These are phyloP conservation scores for Blumeriella jaapii DNA, from an alignment of 2,329 filamentous ascomycete species.

Conservation along the genomic window DNA sequence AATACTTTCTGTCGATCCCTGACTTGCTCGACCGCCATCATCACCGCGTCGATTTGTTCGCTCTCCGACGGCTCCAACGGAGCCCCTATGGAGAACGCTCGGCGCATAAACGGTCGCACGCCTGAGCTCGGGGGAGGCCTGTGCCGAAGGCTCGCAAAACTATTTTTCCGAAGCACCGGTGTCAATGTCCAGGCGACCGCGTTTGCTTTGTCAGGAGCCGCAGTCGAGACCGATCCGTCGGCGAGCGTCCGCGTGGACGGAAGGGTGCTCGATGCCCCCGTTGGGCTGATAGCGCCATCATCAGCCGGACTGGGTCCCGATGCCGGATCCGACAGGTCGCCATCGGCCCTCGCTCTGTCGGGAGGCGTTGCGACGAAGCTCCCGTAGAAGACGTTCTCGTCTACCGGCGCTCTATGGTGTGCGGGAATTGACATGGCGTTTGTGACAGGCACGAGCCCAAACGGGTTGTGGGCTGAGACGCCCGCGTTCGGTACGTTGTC, in stretches of 20 bases:
- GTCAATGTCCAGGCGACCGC: conserved; percentile 31
- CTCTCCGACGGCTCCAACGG: conserved; percentile 31
- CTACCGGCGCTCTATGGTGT: conserved; percentile 3
- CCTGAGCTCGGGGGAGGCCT: conserved; percentile 13
- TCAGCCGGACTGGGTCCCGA: conserved; percentile 6
- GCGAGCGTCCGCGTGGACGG: too few relatives aligned
- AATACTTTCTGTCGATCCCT: conserved; percentile 74
- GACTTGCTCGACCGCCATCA: conserved; percentile 50
- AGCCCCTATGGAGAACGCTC: conserved; percentile 21
- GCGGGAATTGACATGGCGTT: conserved; percentile 28
- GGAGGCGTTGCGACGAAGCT: conserved; percentile 49
- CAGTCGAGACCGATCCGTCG: too few relatives aligned
- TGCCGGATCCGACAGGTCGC: conserved; percentile 52
- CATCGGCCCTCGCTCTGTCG: conserved; percentile 26
- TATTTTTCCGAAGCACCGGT: conserved; percentile 15
- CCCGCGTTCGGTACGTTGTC: conserved; percentile 13
- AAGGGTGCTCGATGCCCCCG: neutral
- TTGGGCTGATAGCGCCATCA: neutral
- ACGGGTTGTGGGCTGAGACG: conserved; percentile 12
- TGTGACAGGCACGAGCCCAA: conserved; percentile 15
- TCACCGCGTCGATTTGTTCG: conserved; percentile 34
- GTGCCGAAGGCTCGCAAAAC: conserved; percentile 18
- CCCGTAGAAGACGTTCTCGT: conserved; percentile 43
- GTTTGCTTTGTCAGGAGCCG: conserved; percentile 28
- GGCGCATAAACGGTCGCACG: conserved; percentile 17